phyloP scores from a whole-genome alignment of 2,329 filamentous ascomycete genomes.

The Trichophyton equinum region DNA sequence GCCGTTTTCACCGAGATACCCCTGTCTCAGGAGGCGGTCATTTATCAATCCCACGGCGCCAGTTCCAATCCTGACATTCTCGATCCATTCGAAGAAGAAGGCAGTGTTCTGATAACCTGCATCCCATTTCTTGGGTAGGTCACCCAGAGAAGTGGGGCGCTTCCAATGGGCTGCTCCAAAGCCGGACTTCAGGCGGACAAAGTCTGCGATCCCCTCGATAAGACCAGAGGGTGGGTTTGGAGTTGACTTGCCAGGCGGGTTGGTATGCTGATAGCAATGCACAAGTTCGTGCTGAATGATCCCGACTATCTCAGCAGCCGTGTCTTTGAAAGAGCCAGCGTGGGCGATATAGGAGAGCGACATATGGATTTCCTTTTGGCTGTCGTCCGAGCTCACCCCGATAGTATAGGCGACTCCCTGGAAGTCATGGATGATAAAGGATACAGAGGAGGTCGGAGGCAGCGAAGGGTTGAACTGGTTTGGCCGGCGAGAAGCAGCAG shows the following conservation, averaged over 20 bases:
- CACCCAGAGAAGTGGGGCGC: constrained; percentile 33
- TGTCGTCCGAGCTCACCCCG: constrained; percentile 61
- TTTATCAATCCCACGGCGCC: constrained; percentile 50
- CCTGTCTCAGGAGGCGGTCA: constrained; percentile 25
- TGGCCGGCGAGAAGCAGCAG: constrained; percentile 10
- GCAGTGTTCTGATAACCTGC: constrained; percentile 80
- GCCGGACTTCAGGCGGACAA: constrained; percentile 64
- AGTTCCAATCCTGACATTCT: constrained; percentile 54
- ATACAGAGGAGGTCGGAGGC: constrained; percentile 69
- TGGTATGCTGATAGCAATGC: constrained; percentile 83
- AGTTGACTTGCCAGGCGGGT: constrained; percentile 25
- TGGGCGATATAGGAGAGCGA: constrained; percentile 58
- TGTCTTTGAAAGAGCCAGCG: constrained; percentile 17
- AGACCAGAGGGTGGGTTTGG: constrained; percentile 53
- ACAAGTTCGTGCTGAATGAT: constrained; percentile 88
- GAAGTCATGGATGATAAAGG: constrained; percentile 67
- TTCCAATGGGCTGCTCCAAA: constrained; percentile 78
- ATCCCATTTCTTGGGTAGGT: constrained; percentile 59
- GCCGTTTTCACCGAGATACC: constrained; percentile 21
- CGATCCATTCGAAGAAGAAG: constrained; percentile 81
- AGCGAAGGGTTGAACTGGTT: constrained; percentile 26
- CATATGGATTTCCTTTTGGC: constrained; percentile 91
- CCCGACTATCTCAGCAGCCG: constrained; percentile 56
- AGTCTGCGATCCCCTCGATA: constrained; percentile 87
- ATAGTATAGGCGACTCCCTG: constrained; percentile 81